These are phyloP conservation scores for Passiflora organensis DNA, from an alignment of 345 rosid species.

Conservation along the genomic window DNA sequence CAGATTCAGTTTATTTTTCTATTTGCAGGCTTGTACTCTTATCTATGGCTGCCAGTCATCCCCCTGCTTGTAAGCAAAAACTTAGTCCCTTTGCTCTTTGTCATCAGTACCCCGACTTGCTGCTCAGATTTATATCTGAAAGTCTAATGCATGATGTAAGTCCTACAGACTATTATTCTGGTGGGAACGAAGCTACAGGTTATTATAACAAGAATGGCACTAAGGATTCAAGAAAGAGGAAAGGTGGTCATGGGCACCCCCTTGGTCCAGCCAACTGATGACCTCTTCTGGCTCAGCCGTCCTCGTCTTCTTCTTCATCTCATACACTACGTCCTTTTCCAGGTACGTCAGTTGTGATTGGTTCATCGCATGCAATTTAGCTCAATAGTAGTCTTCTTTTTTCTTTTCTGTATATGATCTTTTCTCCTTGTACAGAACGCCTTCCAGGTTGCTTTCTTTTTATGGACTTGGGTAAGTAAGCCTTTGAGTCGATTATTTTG, in stretches of 20 bases:
- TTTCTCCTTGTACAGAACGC: too few species aligned
- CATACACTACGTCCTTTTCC: conserved; percentile 82
- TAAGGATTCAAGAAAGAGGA: conserved; percentile 76
- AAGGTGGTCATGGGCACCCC: conserved; percentile 93
- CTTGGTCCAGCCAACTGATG: conserved; percentile 77
- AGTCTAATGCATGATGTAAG: too few species aligned
- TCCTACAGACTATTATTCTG: conserved; percentile 56
- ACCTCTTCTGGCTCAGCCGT: conserved; percentile 92
- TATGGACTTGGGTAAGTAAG: conserved; percentile 65
- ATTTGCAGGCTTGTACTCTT: conserved; percentile 56
- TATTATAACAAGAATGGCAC: conserved; percentile 75
- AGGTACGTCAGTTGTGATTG: too few species aligned
- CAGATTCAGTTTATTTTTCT: neutral
- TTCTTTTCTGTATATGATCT: conserved; percentile 12
- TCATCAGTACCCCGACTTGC: neutral
- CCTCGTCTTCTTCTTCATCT: conserved; percentile 81
- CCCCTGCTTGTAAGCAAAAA: conserved; percentile 69
- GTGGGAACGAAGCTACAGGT: conserved; percentile 82
- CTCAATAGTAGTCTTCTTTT: too few species aligned
- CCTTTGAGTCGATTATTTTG: too few species aligned
- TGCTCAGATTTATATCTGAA: too few species aligned
- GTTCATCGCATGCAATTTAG: too few species aligned
- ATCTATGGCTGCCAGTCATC: conserved; percentile 75
- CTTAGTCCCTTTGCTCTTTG: neutral
- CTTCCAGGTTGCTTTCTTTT: conserved; percentile 79